A percentile compares a stretch with the other conserved stretches of the same genome.
Evolutionary conservation across 495 filamentous ascomycete genomes (phyloP).

Genomic region (Durotheca rogersii): DNA sequence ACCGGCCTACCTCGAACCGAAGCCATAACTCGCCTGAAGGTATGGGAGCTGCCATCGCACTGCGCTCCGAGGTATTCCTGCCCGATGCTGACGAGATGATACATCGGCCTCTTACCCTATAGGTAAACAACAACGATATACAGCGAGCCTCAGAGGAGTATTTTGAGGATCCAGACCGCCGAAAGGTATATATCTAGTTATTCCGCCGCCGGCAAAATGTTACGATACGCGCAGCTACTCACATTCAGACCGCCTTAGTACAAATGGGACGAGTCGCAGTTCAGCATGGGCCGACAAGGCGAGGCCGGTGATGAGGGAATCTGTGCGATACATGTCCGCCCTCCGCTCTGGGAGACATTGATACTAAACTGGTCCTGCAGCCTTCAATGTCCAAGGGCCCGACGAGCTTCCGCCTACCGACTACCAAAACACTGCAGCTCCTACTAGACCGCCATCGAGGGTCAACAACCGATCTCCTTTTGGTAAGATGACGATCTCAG

Average conservation of each 20-base stretch:
- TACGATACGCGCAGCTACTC: not conserved
- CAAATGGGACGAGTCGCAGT: conserved; percentile 51
- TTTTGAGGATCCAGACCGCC: conserved; percentile 40
- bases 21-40: conserved; percentile 43
- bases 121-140: conserved; percentile 47
- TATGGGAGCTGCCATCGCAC: conserved; percentile 15
- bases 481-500: conserved; percentile 42
- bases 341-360: not conserved
- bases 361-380: conserved; percentile 38
- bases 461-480: conserved; percentile 54
- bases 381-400: conserved; percentile 58
- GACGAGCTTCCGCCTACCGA: conserved; percentile 46
- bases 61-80: not conserved
- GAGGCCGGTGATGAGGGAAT: conserved; percentile 32
- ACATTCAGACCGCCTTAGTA: conserved; percentile 37
- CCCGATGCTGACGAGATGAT: conserved; percentile 1
- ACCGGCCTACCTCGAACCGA: conserved; percentile 35
- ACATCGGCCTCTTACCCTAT: conserved; percentile 12
- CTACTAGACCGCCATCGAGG: conserved; percentile 70
- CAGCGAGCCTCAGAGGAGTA: conserved; percentile 48
- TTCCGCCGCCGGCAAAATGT: not conserved
- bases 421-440: conserved; percentile 47
- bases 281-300: conserved; percentile 49
- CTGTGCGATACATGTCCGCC: conserved; percentile 25
- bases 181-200: conserved; percentile 36